Percentiles rank a stretch among this genome's conserved stretches.
phyloP scores from a whole-genome alignment of 1,284 basidiomycete genomes.

The Trametes polyzona region DNA sequence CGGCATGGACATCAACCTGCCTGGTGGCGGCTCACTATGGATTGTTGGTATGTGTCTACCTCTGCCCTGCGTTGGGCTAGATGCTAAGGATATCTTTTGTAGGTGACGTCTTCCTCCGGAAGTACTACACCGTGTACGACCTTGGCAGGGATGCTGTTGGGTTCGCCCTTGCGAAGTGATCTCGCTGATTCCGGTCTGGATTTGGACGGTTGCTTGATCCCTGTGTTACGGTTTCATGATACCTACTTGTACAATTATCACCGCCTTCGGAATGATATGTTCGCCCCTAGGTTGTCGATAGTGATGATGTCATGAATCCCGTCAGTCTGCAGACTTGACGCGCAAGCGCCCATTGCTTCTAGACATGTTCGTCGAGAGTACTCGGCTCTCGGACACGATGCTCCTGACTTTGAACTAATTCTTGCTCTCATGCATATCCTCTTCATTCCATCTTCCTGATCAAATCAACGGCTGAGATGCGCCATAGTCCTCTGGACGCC shows the following conservation, averaged over 20 bases:
- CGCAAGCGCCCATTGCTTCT: no score
- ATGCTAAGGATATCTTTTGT: background rate
- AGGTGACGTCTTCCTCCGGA: constrained; percentile 87
- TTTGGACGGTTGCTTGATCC: background rate
- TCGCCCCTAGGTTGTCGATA: background rate
- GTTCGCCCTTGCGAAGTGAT: constrained; percentile 58
- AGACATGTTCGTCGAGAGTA: background rate
- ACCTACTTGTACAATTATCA: constrained; percentile 24
- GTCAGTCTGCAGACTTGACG: no score
- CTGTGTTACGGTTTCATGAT: constrained; percentile 13
- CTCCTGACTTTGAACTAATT: no score
- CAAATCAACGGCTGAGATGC: background rate
- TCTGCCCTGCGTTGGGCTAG: constrained; percentile 9
- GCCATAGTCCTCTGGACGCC: background rate
- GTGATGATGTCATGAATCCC: constrained; percentile 17
- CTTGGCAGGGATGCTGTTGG: constrained; percentile 85
- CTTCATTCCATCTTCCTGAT: no score
- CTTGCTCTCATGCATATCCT: background rate
- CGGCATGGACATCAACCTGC: constrained; percentile 90
- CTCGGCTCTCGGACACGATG: no score
- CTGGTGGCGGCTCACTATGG: constrained; percentile 89
- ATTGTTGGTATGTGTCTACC: constrained; percentile 75
- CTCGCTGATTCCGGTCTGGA: background rate
- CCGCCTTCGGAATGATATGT: constrained; percentile 13
- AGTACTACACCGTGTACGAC: constrained; percentile 96